Conservation (phyloP, 768 basidiomycete species). For the Leucocoprinus leucothites region DNA sequence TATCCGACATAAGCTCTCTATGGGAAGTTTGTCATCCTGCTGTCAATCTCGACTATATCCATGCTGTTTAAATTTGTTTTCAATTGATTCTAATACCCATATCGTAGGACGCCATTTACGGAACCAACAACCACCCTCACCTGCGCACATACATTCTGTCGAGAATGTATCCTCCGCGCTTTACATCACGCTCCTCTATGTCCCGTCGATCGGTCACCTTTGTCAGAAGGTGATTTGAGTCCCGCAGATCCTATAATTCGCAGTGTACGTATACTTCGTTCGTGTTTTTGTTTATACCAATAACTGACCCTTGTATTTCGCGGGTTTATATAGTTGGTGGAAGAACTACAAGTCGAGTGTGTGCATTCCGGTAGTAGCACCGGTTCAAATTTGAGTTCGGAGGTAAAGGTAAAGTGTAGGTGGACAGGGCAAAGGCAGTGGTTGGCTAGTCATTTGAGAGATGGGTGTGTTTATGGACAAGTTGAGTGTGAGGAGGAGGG, state of each 20-base stretch:
- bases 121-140: constrained; percentile 72
- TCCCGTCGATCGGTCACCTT: constrained; percentile 77
- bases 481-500: constrained; percentile 46
- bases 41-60: too few species aligned
- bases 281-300: too few species aligned
- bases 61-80: too few species aligned
- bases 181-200: constrained; percentile 68
- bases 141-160: constrained; percentile 86
- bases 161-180: constrained; percentile 73
- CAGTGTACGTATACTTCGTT: constrained; percentile 61
- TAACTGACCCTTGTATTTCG: too few species aligned
- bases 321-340: constrained; percentile 72
- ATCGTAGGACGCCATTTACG: constrained; percentile 60
- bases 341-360: constrained; percentile 78
- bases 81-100: neutral
- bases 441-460: constrained; percentile 58
- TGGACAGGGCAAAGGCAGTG: constrained; percentile 66
- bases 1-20: too few species aligned
- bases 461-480: constrained; percentile 55
- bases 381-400: too few species aligned
- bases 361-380: constrained; percentile 32
- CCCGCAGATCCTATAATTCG: constrained; percentile 76
- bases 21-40: too few species aligned
- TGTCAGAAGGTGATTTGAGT: constrained; percentile 53
- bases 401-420: constrained; percentile 47